A percentile compares a stretch with the other conserved stretches of the same genome.
Conservation (phyloP, 495 filamentous ascomycete species). For the Lophiotrema nucula region DNA sequence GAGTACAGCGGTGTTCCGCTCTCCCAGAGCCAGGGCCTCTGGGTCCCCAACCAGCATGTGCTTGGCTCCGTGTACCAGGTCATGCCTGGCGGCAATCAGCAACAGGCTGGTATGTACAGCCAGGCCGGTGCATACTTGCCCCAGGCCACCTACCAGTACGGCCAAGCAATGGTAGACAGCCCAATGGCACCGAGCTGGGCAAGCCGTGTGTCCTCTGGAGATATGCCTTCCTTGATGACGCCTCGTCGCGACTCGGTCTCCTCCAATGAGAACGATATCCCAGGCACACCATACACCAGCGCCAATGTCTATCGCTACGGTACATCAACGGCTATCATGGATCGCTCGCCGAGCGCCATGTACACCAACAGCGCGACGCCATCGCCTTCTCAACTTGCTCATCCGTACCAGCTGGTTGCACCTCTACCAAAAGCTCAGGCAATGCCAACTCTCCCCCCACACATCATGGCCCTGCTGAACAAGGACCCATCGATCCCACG, state of each 20-base stretch:
- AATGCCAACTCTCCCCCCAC: conserved; percentile 58
- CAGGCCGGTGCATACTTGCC: conserved; percentile 36
- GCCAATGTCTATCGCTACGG: conserved; percentile 57
- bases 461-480: conserved; percentile 68
- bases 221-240: conserved; percentile 46
- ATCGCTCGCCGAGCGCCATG: conserved; percentile 54
- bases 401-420: conserved; percentile 41
- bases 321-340: conserved; percentile 51
- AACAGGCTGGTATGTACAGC: conserved; percentile 39
- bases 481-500: conserved; percentile 79
- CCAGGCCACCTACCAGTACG: conserved; percentile 37
- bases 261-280: conserved; percentile 63
- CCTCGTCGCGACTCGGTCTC: conserved; percentile 51
- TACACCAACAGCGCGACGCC: conserved; percentile 48
- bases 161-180: conserved; percentile 39
- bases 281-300: conserved; percentile 53
- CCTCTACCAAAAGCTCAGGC: conserved; percentile 50
- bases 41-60: conserved; percentile 38
- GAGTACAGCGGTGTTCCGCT: conserved; percentile 34
- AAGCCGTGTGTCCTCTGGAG: conserved; percentile 39
- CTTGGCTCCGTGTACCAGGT: conserved; percentile 26
- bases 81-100: conserved; percentile 18
- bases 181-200: conserved; percentile 43
- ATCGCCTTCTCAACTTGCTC: conserved; percentile 60
- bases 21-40: conserved; percentile 32